Evolutionary conservation across 495 filamentous ascomycete species (phyloP).

Genomic region (Apodospora peruviana): DNA sequence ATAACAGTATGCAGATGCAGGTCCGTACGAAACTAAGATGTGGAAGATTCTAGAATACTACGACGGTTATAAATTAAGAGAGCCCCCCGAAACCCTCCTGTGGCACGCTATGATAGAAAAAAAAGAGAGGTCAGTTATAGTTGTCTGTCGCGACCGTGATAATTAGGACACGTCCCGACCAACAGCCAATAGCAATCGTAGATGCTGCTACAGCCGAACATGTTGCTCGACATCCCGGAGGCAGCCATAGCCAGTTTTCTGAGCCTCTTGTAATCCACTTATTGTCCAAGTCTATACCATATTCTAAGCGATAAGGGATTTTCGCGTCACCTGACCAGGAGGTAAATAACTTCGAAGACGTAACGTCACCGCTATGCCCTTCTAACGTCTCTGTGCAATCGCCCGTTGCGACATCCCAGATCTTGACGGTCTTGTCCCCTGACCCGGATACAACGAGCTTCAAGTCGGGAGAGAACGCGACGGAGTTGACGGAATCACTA

Average conservation of each 20-base stretch:
- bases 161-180: conserved; percentile 9
- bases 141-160: too few species aligned
- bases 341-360: conserved; percentile 1
- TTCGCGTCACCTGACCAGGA: conserved; percentile 7
- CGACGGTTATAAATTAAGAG: too few species aligned
- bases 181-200: conserved; percentile 11
- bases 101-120: too few species aligned
- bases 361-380: conserved; percentile 6
- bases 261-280: conserved; percentile 22
- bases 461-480: conserved; percentile 9
- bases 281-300: conserved; percentile 9
- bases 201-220: conserved; percentile 13
- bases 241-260: conserved; percentile 26
- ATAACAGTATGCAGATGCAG: too few species aligned
- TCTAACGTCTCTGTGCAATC: conserved; percentile 8
- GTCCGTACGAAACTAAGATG: too few species aligned
- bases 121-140: too few species aligned
- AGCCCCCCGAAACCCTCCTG: too few species aligned
- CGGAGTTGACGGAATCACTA: neutral
- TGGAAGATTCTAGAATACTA: too few species aligned
- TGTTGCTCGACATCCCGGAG: conserved; percentile 21
- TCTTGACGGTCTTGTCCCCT: too few species aligned
- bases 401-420: conserved; percentile 24
- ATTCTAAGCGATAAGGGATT: neutral
- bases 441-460: too few species aligned